Conservation (phyloP, 208 protist species). For the Strigomonas culicis region DNA sequence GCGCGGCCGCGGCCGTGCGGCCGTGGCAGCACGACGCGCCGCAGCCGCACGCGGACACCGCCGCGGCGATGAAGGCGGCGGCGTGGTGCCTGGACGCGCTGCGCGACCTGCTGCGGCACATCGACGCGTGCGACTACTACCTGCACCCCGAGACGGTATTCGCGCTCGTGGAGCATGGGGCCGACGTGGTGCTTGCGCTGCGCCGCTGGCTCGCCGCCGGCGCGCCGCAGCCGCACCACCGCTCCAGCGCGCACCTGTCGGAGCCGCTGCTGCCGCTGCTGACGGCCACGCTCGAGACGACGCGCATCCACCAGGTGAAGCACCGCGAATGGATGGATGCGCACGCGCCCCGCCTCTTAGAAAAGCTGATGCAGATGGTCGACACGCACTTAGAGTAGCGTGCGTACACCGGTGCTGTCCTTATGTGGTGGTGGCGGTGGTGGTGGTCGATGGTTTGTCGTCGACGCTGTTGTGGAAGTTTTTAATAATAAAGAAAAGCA, state of each 20-base stretch:
- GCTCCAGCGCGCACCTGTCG: conserved; percentile 12
- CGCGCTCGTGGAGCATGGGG: background rate
- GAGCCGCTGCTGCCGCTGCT: conserved; percentile 42
- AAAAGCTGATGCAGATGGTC: conserved; percentile 43
- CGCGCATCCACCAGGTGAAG: conserved; percentile 20
- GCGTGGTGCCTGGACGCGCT: conserved; percentile 35
- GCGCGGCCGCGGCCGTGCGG: conserved; percentile 25
- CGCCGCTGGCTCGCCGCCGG: conserved; percentile 27
- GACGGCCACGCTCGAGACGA: conserved; percentile 42
- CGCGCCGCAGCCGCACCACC: conserved; percentile 13
- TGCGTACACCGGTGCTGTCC: too few relatives aligned
- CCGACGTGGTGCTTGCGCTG: conserved; percentile 30
- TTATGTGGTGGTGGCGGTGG: conserved; percentile 11
- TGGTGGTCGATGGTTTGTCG: conserved; percentile 12
- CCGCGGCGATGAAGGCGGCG: conserved; percentile 1
- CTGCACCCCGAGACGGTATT: background rate
- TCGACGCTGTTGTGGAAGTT: too few relatives aligned
- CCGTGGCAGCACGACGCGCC: conserved; percentile 1
- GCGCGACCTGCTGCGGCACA: conserved; percentile 36
- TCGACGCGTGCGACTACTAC: conserved; percentile 13
- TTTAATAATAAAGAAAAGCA: conserved; percentile 3
- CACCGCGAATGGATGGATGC: conserved; percentile 8
- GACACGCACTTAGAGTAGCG: conserved; percentile 22
- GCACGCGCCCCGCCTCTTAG: conserved; percentile 29
- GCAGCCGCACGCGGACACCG: background rate